These are phyloP conservation scores for Daldinia concentrica DNA, from an alignment of 495 filamentous ascomycete genomes.

Conservation along the genomic window DNA sequence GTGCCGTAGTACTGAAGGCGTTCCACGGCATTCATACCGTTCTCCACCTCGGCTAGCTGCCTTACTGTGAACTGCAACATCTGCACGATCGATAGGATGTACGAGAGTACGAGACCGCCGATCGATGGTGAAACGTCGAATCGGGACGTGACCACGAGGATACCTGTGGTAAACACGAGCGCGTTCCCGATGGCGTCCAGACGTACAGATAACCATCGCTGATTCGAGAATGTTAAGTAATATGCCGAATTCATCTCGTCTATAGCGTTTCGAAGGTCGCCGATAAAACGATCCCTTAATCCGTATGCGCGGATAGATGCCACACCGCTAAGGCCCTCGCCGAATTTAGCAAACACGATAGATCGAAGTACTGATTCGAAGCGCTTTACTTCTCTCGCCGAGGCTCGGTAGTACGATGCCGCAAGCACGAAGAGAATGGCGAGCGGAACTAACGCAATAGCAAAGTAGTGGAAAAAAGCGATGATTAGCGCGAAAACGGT, in stretches of 20 bases:
- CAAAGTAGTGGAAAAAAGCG: constrained; percentile 92
- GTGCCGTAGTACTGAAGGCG: constrained; percentile 93
- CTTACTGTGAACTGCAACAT: constrained; percentile 96
- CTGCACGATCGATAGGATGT: constrained; percentile 93
- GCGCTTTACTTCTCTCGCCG: constrained; percentile 91
- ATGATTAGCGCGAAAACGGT: constrained; percentile 90
- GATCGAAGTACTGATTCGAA: constrained; percentile 91
- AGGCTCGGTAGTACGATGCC: constrained; percentile 87
- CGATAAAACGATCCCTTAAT: constrained; percentile 74
- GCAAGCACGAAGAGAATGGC: constrained; percentile 83
- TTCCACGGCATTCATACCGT: constrained; percentile 96
- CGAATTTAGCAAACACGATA: constrained; percentile 87
- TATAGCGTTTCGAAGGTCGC: constrained; percentile 73
- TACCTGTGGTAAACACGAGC: constrained; percentile 85
- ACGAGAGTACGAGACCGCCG: constrained; percentile 86
- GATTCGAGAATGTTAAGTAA: constrained; percentile 92
- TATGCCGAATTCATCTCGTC: constrained; percentile 94
- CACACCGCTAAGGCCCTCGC: constrained; percentile 84
- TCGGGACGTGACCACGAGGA: constrained; percentile 92
- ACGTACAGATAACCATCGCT: constrained; percentile 87
- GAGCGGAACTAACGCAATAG: constrained; percentile 85
- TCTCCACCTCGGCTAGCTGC: constrained; percentile 95
- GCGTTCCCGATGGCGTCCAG: constrained; percentile 84
- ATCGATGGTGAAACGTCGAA: constrained; percentile 87
- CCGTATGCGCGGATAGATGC: constrained; percentile 91